Evolutionary conservation across 1,139 yeast species (phyloP).

Genomic region (Pichia terricola): DNA sequence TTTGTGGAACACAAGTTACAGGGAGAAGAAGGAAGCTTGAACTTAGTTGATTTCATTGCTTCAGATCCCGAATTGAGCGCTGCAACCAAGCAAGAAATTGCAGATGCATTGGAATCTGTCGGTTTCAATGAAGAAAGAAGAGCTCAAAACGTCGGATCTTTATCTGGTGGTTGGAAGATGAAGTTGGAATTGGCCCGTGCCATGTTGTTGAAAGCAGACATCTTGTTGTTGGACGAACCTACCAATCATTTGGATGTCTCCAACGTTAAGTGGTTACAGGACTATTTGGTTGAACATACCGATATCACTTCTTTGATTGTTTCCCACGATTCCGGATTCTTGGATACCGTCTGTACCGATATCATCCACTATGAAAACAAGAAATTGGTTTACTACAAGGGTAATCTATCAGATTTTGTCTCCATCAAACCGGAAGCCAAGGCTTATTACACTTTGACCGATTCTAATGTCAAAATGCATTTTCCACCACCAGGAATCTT

Average conservation of each 20-base stretch:
- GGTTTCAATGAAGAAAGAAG: conserved; percentile 99
- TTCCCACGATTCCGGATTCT: conserved; percentile 97
- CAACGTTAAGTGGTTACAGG: conserved; percentile 93
- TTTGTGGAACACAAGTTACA: conserved; percentile 83
- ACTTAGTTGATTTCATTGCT: conserved; percentile 64
- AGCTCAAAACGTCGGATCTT: conserved; percentile 96
- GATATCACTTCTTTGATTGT: conserved; percentile 98
- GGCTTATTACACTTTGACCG: conserved; percentile 91
- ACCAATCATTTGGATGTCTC: conserved; percentile 98
- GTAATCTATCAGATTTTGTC: conserved; percentile 89
- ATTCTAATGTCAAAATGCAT: conserved; percentile 88
- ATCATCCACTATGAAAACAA: conserved; percentile 94
- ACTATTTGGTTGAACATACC: conserved; percentile 88
- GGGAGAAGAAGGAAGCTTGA: conserved; percentile 94
- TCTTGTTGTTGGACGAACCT: conserved; percentile 95
- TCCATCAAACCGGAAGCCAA: conserved; percentile 92
- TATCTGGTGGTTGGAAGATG: conserved; percentile 98
- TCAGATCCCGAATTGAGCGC: conserved; percentile 77
- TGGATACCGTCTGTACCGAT: conserved; percentile 94
- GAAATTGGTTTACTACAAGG: conserved; percentile 90
- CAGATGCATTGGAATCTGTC: conserved; percentile 94
- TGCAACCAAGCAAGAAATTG: conserved; percentile 72
- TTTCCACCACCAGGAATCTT: conserved; percentile 98
- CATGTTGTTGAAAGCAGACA: conserved; percentile 92
- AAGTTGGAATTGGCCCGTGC: conserved; percentile 95